Base-by-base conservation (phyloP, 108 stramenopile genomes). In the Nitzschia sp. region DNA sequence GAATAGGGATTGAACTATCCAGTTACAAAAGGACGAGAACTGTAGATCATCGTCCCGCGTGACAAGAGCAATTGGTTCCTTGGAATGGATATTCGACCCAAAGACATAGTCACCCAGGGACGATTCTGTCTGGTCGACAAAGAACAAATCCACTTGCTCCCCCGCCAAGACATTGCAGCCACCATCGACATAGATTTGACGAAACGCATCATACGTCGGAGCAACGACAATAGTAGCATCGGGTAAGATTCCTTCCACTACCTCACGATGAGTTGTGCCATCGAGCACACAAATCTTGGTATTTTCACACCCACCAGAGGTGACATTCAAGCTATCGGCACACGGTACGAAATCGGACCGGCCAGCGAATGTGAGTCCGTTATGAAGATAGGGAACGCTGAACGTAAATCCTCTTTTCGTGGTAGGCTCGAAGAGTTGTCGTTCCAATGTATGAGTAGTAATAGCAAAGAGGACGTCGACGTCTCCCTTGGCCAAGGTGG, bases 1-100 rank as follows among this genome's bases (percentile, higher is more conserved):
- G 21, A 85, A 41, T 0, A 88, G 69, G 21, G 76, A 55, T 53
- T 83, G 60, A 11, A 83, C 2, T 25, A 80, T 72, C 84, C 84
- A 85, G 30, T 78, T 68, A 55, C 77, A 73, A 68, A 85, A 78
- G 63, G 75, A 58, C 28, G 45, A 47, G 19, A 38, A 68, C 30
- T 33, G 22, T 41, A 1, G 57, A 30, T 73, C 72, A 50, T 56
- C 63, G 6, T 67, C 44, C 2, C 67, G 66, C 15, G 63, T 71
- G 1, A 65, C 57, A 4, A 61, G 19, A 11, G 60, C 28, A 30
- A 63, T 41, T 1, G 58, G 33, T 19, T 60, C 67, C 16, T 38
- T 3, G 13, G 53, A 55, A 38, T 36, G 33, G 11, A 67, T 16
- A 22, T 8, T 41, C 1, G n/a, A 23, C 8, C 66, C 66, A 23